These are phyloP conservation scores for Periconia sp. DNA, from an alignment of 2,329 filamentous ascomycete genomes.

Conservation along the genomic window DNA sequence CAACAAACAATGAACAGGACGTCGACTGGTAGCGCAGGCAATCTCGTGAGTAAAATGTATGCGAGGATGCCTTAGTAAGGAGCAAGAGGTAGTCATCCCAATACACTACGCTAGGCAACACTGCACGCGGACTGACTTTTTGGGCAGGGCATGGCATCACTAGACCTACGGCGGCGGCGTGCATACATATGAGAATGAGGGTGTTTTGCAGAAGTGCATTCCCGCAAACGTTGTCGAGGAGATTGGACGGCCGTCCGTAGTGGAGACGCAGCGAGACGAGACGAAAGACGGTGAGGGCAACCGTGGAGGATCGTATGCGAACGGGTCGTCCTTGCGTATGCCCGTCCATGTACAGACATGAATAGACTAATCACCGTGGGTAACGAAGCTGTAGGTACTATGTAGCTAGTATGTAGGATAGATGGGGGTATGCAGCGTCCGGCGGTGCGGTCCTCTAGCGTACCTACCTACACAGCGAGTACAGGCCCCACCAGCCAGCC, in stretches of 20 bases:
- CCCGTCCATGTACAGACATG: constrained; percentile 8
- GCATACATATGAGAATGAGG: neutral
- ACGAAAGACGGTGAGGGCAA: constrained; percentile 7
- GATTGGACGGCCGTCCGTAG: neutral
- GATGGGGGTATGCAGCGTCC: neutral
- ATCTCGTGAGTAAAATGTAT: neutral
- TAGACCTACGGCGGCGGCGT: neutral
- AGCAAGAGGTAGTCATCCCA: neutral
- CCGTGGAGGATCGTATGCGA: neutral
- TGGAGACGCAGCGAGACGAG: neutral
- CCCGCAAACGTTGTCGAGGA: neutral
- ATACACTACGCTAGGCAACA: constrained; percentile 24
- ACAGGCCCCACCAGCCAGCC: constrained; percentile 5
- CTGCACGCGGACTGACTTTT: constrained; percentile 13
- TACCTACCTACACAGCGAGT: constrained; percentile 18
- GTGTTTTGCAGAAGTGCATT: neutral
- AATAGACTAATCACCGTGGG: neutral
- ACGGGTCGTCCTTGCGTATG: constrained; percentile 17
- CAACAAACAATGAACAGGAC: neutral
- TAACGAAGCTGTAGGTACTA: neutral
- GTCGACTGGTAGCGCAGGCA: neutral
- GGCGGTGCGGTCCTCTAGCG: constrained; percentile 22
- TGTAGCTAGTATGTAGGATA: neutral
- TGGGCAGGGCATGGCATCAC: neutral
- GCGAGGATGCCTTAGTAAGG: neutral